These are phyloP conservation scores for Bisporella sp. DNA, from an alignment of 2,329 filamentous ascomycete genomes.

Conservation along the genomic window DNA sequence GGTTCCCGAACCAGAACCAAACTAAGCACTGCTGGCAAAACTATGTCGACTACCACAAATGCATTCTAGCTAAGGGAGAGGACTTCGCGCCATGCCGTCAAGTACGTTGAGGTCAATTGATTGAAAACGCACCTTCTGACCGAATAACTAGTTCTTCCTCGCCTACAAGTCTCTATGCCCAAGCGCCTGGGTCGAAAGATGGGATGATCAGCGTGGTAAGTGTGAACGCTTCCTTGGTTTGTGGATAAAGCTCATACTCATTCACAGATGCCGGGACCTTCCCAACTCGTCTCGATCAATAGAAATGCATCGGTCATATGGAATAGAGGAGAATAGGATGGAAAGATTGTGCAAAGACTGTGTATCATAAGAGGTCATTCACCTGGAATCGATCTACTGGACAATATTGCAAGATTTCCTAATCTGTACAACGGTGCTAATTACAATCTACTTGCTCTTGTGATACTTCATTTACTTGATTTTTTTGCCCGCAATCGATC, in stretches of 20 bases:
- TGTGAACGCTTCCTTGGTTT: constrained; percentile 12
- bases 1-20: constrained; percentile 98
- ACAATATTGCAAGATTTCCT: too few species aligned
- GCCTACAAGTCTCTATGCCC: constrained; percentile 98
- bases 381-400: constrained; percentile 9
- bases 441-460: too few species aligned
- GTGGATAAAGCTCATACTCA: constrained; percentile 11
- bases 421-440: too few species aligned
- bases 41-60: constrained; percentile 99
- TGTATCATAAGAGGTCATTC: constrained; percentile 26
- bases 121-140: constrained; percentile 33
- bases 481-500: constrained; percentile 26
- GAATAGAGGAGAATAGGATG: constrained; percentile 4
- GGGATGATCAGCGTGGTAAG: constrained; percentile 95
- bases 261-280: constrained; percentile 58
- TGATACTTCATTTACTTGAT: neutral
- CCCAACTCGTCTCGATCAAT: constrained; percentile 55
- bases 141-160: constrained; percentile 70
- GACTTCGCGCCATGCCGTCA: constrained; percentile 96
- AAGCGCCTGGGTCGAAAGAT: constrained; percentile 85
- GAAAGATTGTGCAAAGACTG: constrained; percentile 10
- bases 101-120: constrained; percentile 47
- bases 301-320: constrained; percentile 7
- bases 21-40: constrained; percentile 99
- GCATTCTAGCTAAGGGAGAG: constrained; percentile 96